Base-by-base conservation (phyloP, 2,329 filamentous ascomycete species). In the Aschersonia sp. region DNA sequence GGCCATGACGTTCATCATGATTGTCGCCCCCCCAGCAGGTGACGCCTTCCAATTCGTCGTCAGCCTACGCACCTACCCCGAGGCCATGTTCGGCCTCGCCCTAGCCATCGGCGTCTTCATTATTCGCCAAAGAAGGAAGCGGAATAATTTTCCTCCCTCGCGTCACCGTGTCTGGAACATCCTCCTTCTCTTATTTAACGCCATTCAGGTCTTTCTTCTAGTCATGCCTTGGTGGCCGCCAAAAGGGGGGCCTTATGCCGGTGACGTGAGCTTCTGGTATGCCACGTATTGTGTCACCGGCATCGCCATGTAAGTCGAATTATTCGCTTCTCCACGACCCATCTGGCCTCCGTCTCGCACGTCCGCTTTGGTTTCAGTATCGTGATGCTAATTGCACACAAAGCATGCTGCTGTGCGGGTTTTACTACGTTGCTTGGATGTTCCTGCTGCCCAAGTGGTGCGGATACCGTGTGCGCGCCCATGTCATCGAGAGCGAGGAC, bases 201-300 rank as follows among this genome's bases (percentile, higher is more conserved):
- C 77, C 0, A 64, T 78, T 0, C 75, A 83, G 46, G 48, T 80
- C 0, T 85, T 78, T 50, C 64, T 85, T 43, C 63, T 87, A 2
- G 70, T 80, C 12, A 84, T 84, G 71, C 82, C 83, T 0, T 87
- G 82, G 83, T 82, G 79, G 53, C 83, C 82, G 2, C 84, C 83
- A 0, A 66, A 69, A 1, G 72, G 67, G 0, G 82, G 82, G 0
- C 65, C 66, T 0, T 72, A 74, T 35, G 77, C 73, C 0, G 82
- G 81, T 0, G 76, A 82, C 48, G 82, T 85, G 1, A 82, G 75
- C 47, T 87, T 88, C 61, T 87, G 78, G 77, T 88, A 86, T 53
- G 82, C 72, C 1, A 85, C 81, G 0, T 85, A 86, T 54, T 73
- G 75, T 28, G 74, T 79, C 0, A 73, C 78, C 0, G 81, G 82